Percentiles rank a stretch among this genome's conserved stretches.
phyloP scores from a whole-genome alignment of 2,329 filamentous ascomycete genomes.

The Plenodomus tracheiphilus region DNA sequence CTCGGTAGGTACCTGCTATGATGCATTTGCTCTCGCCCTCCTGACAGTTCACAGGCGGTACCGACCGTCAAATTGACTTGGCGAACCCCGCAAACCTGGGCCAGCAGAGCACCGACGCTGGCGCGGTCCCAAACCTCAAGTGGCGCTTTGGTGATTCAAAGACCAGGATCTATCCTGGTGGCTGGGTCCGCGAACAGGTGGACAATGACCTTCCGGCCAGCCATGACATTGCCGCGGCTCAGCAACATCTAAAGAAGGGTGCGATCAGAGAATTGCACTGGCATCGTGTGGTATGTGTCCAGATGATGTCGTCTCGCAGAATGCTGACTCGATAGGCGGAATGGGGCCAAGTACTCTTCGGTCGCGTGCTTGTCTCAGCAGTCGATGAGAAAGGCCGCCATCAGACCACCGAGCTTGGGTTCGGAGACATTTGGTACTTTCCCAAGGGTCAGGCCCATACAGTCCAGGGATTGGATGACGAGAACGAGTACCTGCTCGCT shows the following conservation, averaged over 20 bases:
- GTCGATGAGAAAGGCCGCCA: slow-evolving; percentile 65
- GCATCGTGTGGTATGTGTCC: slow-evolving; percentile 62
- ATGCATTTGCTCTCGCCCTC: background rate
- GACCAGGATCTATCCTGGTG: slow-evolving; percentile 63
- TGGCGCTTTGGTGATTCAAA: slow-evolving; percentile 71
- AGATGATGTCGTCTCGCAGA: background rate
- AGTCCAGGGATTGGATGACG: slow-evolving; percentile 65
- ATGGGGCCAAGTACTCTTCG: slow-evolving; percentile 66
- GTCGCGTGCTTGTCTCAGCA: slow-evolving; percentile 61
- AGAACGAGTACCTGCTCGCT: slow-evolving; percentile 68
- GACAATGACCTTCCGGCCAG: slow-evolving; percentile 68
- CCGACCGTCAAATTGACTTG: slow-evolving; percentile 63
- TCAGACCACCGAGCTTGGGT: slow-evolving; percentile 59
- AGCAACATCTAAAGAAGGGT: slow-evolving; percentile 69
- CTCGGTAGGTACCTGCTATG: slow-evolving; percentile 52
- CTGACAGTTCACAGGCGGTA: slow-evolving; percentile 57
- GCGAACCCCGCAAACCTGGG: slow-evolving; percentile 68
- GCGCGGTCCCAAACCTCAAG: slow-evolving; percentile 68
- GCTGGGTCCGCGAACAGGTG: slow-evolving; percentile 69
- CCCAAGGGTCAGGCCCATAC: slow-evolving; percentile 68
- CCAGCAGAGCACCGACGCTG: slow-evolving; percentile 63
- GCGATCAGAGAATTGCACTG: slow-evolving; percentile 70
- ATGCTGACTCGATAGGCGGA: slow-evolving; percentile 54
- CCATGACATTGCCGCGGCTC: slow-evolving; percentile 68
- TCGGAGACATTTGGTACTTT: slow-evolving; percentile 71